These are phyloP conservation scores for Kwoniella mangroviensis DNA, from an alignment of 768 basidiomycete genomes.

Conservation along the genomic window DNA sequence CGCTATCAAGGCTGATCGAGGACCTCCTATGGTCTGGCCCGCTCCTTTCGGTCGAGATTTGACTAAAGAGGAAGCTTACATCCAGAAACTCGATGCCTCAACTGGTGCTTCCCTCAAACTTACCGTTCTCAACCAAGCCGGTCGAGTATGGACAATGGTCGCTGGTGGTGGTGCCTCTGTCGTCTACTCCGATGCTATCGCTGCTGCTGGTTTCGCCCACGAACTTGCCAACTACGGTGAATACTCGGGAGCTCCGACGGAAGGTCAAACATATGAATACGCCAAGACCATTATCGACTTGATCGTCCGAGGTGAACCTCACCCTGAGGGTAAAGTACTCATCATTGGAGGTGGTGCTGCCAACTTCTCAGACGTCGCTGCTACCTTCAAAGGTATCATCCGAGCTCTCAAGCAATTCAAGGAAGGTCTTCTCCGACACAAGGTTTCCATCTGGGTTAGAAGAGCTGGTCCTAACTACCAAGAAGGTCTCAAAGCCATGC, in stretches of 20 bases:
- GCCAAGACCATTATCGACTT: slow-evolving; percentile 98
- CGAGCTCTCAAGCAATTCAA: slow-evolving; percentile 93
- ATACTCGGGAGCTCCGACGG: slow-evolving; percentile 96
- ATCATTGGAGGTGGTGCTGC: slow-evolving; percentile 98
- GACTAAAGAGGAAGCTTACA: slow-evolving; percentile 99
- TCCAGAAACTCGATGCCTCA: slow-evolving; percentile 94
- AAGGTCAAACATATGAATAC: slow-evolving; percentile 98
- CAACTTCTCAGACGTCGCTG: slow-evolving; percentile 99
- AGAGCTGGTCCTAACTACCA: slow-evolving; percentile 99
- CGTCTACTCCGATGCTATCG: slow-evolving; percentile 69
- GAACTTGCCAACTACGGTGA: slow-evolving; percentile 99
- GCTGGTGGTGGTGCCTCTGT: slow-evolving; percentile 74
- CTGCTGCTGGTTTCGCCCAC: slow-evolving; percentile 91
- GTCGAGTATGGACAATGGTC: slow-evolving; percentile 99
- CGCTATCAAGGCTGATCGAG: slow-evolving; percentile 80
- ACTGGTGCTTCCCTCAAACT: slow-evolving; percentile 98
- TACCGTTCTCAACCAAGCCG: slow-evolving; percentile 91
- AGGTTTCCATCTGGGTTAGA: slow-evolving; percentile 94
- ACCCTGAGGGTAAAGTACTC: slow-evolving; percentile 88
- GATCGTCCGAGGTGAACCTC: slow-evolving; percentile 84
- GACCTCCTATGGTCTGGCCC: slow-evolving; percentile 85
- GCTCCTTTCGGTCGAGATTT: slow-evolving; percentile 96
- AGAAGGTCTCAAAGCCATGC: slow-evolving; percentile 97
- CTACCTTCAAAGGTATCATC: slow-evolving; percentile 99
- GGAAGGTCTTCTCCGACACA: slow-evolving; percentile 75